These are phyloP conservation scores for Leersia perrieri DNA, from an alignment of 176 grass and related monocot genomes.

Conservation along the genomic window DNA sequence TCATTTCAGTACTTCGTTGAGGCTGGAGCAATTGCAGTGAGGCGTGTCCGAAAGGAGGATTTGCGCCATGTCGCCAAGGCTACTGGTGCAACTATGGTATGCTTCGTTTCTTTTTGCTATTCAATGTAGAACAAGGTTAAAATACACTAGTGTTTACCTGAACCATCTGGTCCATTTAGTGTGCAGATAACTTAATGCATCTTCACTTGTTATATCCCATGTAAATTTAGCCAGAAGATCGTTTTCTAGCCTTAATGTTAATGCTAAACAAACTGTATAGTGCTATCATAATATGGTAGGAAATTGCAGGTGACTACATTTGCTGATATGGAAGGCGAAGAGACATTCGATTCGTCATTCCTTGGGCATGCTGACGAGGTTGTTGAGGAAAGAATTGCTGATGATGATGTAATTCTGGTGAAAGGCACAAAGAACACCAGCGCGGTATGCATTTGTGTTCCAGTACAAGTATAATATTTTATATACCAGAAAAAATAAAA, in stretches of 20 bases:
- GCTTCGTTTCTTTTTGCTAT: background rate
- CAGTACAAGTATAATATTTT: background rate
- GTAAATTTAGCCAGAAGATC: slow-evolving; percentile 4
- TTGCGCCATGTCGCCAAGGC: slow-evolving; percentile 94
- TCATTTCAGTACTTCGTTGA: slow-evolving; percentile 83
- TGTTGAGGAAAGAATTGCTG: slow-evolving; percentile 76
- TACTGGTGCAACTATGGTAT: slow-evolving; percentile 80
- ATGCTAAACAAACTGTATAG: slow-evolving; percentile 16
- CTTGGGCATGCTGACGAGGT: slow-evolving; percentile 82
- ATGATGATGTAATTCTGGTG: slow-evolving; percentile 86
- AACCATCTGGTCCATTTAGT: background rate
- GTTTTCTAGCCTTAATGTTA: slow-evolving; percentile 39
- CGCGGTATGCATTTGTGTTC: slow-evolving; percentile 52
- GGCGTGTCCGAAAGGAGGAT: slow-evolving; percentile 88
- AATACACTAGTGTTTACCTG: background rate
- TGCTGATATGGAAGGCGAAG: slow-evolving; percentile 97
- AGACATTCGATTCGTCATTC: slow-evolving; percentile 86
- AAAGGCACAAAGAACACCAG: slow-evolving; percentile 91
- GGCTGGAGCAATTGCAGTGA: slow-evolving; percentile 87
- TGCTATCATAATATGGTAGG: background rate
- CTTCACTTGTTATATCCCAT: slow-evolving; percentile 24
- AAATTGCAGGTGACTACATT: slow-evolving; percentile 70
- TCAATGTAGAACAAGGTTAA: background rate
- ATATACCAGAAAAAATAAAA: background rate
- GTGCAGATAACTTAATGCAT: slow-evolving; percentile 27